Evolutionary conservation across 1,139 yeast species (phyloP).

Genomic region (Nakaseomyces glabratus): DNA sequence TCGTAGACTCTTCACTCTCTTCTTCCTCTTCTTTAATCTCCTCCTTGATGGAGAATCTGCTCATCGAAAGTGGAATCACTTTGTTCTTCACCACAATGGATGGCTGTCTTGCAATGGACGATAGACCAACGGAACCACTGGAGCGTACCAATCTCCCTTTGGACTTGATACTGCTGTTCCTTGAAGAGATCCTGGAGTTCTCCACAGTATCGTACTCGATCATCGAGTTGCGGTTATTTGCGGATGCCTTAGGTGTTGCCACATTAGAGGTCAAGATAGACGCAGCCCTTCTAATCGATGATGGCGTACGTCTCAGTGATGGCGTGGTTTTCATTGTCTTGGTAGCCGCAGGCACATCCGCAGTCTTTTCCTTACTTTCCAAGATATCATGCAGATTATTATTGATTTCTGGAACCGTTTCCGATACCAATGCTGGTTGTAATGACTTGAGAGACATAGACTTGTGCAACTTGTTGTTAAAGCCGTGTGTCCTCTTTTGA

Average conservation of each 20-base stretch:
- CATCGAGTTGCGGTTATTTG: constrained; percentile 7
- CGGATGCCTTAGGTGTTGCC: constrained; percentile 9
- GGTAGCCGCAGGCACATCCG: neutral
- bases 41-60: constrained; percentile 22
- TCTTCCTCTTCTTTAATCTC: constrained; percentile 25
- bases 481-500: constrained; percentile 25
- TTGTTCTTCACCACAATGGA: constrained; percentile 30
- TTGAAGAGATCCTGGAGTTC: constrained; percentile 4
- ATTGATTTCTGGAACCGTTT: neutral
- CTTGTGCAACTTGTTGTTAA: constrained; percentile 24
- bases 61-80: constrained; percentile 28
- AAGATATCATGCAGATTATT: no score
- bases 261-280: constrained; percentile 21
- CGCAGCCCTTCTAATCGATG: constrained; percentile 32
- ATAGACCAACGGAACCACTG: constrained; percentile 21
- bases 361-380: no score
- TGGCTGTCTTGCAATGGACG: constrained; percentile 28
- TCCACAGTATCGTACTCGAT: neutral
- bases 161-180: neutral
- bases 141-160: constrained; percentile 21
- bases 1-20: constrained; percentile 17
- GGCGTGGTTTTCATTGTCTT: constrained; percentile 11
- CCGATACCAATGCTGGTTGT: constrained; percentile 13
- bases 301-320: constrained; percentile 29
- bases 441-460: constrained; percentile 22